These are phyloP conservation scores for Mentha longifolia DNA, from an alignment of 257 asterid genomes.

Conservation along the genomic window DNA sequence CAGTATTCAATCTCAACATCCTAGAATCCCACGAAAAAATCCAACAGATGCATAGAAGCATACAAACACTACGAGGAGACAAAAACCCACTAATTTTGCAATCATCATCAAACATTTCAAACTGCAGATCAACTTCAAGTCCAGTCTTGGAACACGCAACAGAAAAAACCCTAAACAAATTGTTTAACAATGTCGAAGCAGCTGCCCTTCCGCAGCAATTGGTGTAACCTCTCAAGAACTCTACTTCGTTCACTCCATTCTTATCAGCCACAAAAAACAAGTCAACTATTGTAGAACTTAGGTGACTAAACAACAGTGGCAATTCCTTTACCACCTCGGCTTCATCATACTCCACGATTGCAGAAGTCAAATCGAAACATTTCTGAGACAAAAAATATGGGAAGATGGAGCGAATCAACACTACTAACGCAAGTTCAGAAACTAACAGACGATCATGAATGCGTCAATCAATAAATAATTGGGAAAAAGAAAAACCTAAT, in stretches of 20 bases:
- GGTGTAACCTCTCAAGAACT: slow-evolving; percentile 80
- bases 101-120: slow-evolving; percentile 64
- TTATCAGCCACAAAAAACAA: slow-evolving; percentile 64
- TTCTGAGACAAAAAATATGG: slow-evolving; percentile 54
- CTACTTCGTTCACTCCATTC: slow-evolving; percentile 70
- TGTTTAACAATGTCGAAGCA: slow-evolving; percentile 64
- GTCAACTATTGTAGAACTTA: slow-evolving; percentile 77
- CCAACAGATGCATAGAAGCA: slow-evolving; percentile 77
- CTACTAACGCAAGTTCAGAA: background rate
- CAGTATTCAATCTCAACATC: slow-evolving; percentile 38
- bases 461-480: background rate
- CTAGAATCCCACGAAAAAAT: slow-evolving; percentile 69
- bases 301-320: slow-evolving; percentile 50
- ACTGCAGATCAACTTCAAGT: slow-evolving; percentile 61
- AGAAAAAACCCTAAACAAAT: slow-evolving; percentile 59
- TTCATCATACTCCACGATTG: slow-evolving; percentile 46
- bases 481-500: background rate
- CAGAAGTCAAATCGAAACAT: slow-evolving; percentile 59
- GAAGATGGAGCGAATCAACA: slow-evolving; percentile 20
- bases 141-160: slow-evolving; percentile 61
- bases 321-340: slow-evolving; percentile 49
- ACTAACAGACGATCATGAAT: background rate
- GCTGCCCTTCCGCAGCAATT: slow-evolving; percentile 70
- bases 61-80: slow-evolving; percentile 47
- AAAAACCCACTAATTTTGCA: slow-evolving; percentile 66